A percentile compares a stretch with the other conserved stretches of the same genome.
Conservation (phyloP, 768 basidiomycete species). For the Lactifluus echinatus region DNA sequence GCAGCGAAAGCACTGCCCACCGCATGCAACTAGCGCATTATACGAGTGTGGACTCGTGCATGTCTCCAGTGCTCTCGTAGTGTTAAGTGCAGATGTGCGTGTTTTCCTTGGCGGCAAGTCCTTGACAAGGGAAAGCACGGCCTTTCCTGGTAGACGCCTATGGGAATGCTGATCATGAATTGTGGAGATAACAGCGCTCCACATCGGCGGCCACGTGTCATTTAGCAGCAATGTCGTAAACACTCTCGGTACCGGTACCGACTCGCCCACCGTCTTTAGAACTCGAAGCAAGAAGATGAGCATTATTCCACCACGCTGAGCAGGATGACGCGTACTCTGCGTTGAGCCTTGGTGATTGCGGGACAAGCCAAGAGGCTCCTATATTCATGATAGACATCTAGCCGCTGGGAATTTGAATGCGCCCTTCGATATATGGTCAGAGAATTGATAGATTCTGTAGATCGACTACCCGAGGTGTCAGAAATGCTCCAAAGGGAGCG, state of each 20-base stretch:
- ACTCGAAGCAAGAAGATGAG: neutral
- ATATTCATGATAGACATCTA: neutral
- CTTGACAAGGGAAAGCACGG: neutral
- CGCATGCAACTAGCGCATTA: neutral
- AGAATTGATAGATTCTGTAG: neutral
- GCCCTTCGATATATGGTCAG: neutral
- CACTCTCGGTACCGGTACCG: neutral
- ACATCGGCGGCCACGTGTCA: neutral
- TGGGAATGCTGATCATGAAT: neutral
- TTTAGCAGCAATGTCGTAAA: neutral
- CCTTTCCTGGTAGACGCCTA: neutral
- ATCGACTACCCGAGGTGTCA: neutral
- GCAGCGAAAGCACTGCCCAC: neutral
- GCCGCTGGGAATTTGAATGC: neutral
- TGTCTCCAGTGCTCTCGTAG: neutral
- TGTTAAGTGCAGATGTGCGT: neutral
- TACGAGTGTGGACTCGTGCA: neutral
- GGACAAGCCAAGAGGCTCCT: neutral
- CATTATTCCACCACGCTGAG: neutral
- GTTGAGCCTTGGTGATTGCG: neutral
- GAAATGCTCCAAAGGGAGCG: neutral
- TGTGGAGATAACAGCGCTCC: neutral
- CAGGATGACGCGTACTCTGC: neutral
- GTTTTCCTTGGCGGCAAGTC: neutral
- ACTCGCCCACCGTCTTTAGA: neutral